Conservation (phyloP, 1,284 basidiomycete species). For the Ganoderma boninense region DNA sequence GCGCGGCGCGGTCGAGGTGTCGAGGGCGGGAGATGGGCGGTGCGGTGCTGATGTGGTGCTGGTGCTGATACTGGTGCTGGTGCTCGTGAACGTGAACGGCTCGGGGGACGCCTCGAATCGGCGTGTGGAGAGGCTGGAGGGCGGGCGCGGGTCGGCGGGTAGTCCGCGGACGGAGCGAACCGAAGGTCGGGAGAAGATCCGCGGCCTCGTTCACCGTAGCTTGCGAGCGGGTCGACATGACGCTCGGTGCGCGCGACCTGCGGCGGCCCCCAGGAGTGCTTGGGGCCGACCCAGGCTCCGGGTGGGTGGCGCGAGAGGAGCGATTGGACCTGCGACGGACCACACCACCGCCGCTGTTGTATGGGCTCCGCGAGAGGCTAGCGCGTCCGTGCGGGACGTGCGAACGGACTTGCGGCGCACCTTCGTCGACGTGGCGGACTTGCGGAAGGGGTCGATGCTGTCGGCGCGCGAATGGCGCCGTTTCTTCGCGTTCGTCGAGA, state of each 20-base stretch:
- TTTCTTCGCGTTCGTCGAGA: constrained; percentile 18
- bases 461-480: constrained; percentile 30
- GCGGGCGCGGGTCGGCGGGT: constrained; percentile 24
- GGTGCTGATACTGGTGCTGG: constrained; percentile 4
- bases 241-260: constrained; percentile 8
- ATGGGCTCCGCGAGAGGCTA: constrained; percentile 11
- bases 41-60: not conserved
- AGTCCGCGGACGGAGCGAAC: constrained; percentile 12
- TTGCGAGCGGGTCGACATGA: constrained; percentile 16
- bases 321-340: constrained; percentile 23
- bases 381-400: constrained; percentile 12
- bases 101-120: constrained; percentile 12
- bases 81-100: not conserved
- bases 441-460: constrained; percentile 34
- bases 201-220: constrained; percentile 4
- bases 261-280: constrained; percentile 11
- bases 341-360: not conserved
- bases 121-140: constrained; percentile 16
- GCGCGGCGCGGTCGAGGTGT: constrained; percentile 5
- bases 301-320: not conserved
- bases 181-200: constrained; percentile 18
- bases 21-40: not conserved
- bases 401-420: constrained; percentile 19
- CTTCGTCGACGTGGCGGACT: constrained; percentile 18
- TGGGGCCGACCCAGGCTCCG: not conserved